These are phyloP conservation scores for Xerocomellus dryophilus DNA, from an alignment of 768 basidiomycete genomes.

Conservation along the genomic window DNA sequence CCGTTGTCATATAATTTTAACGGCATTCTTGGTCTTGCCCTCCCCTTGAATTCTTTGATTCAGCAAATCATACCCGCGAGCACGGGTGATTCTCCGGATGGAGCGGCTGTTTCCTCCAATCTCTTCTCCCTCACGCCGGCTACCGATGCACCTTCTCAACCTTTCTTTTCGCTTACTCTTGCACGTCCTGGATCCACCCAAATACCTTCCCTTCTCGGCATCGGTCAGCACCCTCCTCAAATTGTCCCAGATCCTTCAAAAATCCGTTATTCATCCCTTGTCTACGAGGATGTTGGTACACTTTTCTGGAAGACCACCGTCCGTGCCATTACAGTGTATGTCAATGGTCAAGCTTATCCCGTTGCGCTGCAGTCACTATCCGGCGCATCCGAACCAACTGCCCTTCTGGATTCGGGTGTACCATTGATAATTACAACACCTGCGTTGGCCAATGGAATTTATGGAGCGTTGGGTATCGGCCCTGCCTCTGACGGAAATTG, in stretches of 20 bases:
- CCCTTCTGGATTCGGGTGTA: constrained; percentile 71
- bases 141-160: constrained; percentile 49
- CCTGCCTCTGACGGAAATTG: constrained; percentile 63
- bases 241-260: constrained; percentile 52
- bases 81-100: constrained; percentile 52
- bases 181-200: constrained; percentile 60
- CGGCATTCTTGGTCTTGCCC: constrained; percentile 74
- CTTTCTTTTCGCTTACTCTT: constrained; percentile 67
- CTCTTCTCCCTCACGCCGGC: constrained; percentile 64
- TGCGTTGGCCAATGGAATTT: constrained; percentile 67
- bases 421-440: constrained; percentile 63
- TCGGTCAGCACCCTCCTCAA: constrained; percentile 60
- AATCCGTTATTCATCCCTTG: constrained; percentile 49
- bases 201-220: constrained; percentile 60
- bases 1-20: constrained; percentile 53
- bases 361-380: constrained; percentile 43
- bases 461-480: constrained; percentile 65
- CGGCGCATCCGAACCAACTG: constrained; percentile 49
- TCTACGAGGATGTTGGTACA: constrained; percentile 39
- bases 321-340: constrained; percentile 58
- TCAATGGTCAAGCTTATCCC: constrained; percentile 39
- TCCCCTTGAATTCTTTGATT: constrained; percentile 71
- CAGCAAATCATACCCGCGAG: constrained; percentile 47
- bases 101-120: constrained; percentile 66
- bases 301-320: constrained; percentile 65